Evolutionary conservation across 257 asterid genomes (phyloP), one percentile per base, ranked within the genome.

Genomic region (Orobanche coerulescens): DNA sequence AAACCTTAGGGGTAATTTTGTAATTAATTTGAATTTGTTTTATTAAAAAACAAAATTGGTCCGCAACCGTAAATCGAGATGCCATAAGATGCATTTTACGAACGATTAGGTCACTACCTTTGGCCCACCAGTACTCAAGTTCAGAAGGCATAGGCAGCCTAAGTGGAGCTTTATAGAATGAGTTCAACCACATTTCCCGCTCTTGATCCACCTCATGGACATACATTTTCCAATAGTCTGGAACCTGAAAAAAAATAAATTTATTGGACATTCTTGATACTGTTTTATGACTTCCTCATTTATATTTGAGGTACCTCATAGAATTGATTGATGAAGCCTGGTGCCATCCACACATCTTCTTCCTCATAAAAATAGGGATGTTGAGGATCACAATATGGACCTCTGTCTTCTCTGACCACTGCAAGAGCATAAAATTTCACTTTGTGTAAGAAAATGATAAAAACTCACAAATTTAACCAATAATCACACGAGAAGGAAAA

Each of bases 341-440:
- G 99, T 51, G 99, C 99, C 99, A 93, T 93, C 99, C 99, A 93
- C 64, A 86, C 95, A 72, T 93, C 99, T 12, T 93, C 99, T 71
- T 89, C 99, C 77, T 93, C 99, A 25, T 89, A 93, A 16, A 89
- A 70, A 69, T 93, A 93, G 63, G 85, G 96, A 75, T 93, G 99
- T 66, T 93, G 99, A 68, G 99, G 99, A 82, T 93, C 99, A 36
- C 76, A 62, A 77, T 84, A 93, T 37, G 99, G 99, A 61, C 99
- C 99, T 13, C 78, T 62, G 51, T 86, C 81, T 74, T 93, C 99
- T 75, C 99, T 78, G 59, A 93, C 88, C 97, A 89, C 99, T 93
- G 79, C 61, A 62, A 49, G 62, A 12, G 6, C 25, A 58, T 60
- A 68, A 14, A 31, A 51, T 42, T 18, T 13, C 4, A 22, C 4